A percentile compares a stretch with the other conserved stretches of the same genome.
These are phyloP conservation scores for Entonaema liquescens DNA, from an alignment of 495 filamentous ascomycete species.

Conservation along the genomic window DNA sequence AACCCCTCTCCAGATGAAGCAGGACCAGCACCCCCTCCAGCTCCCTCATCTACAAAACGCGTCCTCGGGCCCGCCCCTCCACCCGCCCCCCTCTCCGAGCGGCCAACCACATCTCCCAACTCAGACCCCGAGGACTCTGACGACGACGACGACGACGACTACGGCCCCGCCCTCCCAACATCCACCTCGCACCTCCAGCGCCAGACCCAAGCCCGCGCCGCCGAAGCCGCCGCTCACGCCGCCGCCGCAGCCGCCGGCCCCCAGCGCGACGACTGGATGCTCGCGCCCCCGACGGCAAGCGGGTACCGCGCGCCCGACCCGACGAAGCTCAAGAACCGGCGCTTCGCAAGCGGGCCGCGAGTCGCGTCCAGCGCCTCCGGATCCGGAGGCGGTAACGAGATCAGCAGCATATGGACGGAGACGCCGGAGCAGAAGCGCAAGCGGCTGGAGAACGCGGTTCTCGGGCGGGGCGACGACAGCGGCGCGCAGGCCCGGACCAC, in stretches of 20 bases:
- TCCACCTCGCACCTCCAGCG: constrained; percentile 40
- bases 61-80: constrained; percentile 57
- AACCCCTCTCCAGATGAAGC: constrained; percentile 14
- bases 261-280: constrained; percentile 92
- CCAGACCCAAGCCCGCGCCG: constrained; percentile 35
- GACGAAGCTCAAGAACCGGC: constrained; percentile 80
- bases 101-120: constrained; percentile 42
- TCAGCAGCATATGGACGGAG: constrained; percentile 85
- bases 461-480: constrained; percentile 65
- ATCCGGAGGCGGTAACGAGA: constrained; percentile 44
- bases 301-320: constrained; percentile 76
- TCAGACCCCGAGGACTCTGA: constrained; percentile 44
- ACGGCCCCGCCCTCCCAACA: constrained; percentile 83
- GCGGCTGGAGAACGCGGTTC: constrained; percentile 82
- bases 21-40: constrained; percentile 36
- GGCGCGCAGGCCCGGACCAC: background rate
- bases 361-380: constrained; percentile 38
- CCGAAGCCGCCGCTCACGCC: constrained; percentile 29
- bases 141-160: constrained; percentile 53
- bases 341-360: constrained; percentile 76
- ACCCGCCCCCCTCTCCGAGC: constrained; percentile 52
- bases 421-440: constrained; percentile 87
- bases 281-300: constrained; percentile 76
- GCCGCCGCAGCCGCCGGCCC: constrained; percentile 45
- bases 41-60: constrained; percentile 41